These are phyloP conservation scores for Mycocentrospora acerina DNA, from an alignment of 2,329 filamentous ascomycete genomes.

Conservation along the genomic window DNA sequence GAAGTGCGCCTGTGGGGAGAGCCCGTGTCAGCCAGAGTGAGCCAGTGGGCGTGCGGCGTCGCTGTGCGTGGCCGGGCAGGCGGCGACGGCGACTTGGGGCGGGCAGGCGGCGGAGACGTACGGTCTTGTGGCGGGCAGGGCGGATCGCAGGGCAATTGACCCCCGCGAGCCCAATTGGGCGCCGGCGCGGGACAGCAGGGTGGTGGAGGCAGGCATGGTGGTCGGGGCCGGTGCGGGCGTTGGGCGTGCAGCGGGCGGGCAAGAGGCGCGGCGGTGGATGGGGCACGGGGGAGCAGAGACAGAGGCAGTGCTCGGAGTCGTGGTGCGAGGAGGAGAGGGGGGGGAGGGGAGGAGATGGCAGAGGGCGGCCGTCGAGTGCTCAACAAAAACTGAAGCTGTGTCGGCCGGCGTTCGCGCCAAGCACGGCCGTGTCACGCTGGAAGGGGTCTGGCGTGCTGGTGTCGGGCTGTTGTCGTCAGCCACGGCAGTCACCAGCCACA, in stretches of 20 bases:
- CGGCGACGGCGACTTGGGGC: too few species aligned
- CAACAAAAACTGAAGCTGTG: slow-evolving; percentile 43
- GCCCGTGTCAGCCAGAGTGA: slow-evolving; percentile 29
- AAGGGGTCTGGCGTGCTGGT: slow-evolving; percentile 15
- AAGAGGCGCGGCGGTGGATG: slow-evolving; percentile 13
- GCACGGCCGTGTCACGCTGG: slow-evolving; percentile 8
- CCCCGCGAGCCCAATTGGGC: slow-evolving; percentile 45
- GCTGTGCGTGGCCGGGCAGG: background rate
- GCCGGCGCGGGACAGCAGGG: slow-evolving; percentile 49
- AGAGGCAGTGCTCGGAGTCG: too few species aligned
- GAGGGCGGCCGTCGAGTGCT: slow-evolving; percentile 25
- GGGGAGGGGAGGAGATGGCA: slow-evolving; percentile 14
- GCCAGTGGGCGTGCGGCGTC: too few species aligned
- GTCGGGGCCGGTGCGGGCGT: slow-evolving; percentile 31
- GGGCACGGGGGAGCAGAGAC: slow-evolving; percentile 26
- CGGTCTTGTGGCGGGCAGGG: slow-evolving; percentile 44
- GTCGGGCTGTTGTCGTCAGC: background rate
- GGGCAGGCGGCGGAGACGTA: slow-evolving; percentile 35
- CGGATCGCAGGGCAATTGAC: slow-evolving; percentile 48
- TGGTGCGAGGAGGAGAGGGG: slow-evolving; percentile 7
- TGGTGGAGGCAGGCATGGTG: slow-evolving; percentile 57
- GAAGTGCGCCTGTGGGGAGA: slow-evolving; percentile 48
- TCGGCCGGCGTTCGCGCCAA: slow-evolving; percentile 15
- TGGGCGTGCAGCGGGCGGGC: slow-evolving; percentile 24
- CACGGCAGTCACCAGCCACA: too few species aligned